Percentiles rank a stretch among this genome's conserved stretches.
These are phyloP conservation scores for Cicer yamashitae DNA, from an alignment of 306 rosid genomes.

Conservation along the genomic window DNA sequence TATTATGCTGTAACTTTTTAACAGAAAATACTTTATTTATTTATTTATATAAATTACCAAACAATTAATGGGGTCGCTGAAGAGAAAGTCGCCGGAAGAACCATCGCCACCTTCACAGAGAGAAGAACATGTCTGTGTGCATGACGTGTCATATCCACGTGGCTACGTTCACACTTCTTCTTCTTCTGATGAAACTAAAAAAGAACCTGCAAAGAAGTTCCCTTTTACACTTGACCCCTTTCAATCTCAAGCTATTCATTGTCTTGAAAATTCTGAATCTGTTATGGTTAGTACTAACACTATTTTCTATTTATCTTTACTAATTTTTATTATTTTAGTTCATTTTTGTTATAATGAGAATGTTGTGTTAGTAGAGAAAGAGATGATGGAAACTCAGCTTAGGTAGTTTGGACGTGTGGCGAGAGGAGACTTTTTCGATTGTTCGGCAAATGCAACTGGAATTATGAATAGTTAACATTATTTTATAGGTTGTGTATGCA, in stretches of 20 bases:
- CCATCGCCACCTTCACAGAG: neutral
- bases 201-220: conserved; percentile 76
- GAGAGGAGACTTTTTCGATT: no score
- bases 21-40: neutral
- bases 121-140: conserved; percentile 62
- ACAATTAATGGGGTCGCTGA: conserved; percentile 49
- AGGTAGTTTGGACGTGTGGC: no score
- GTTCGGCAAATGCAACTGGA: no score
- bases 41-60: neutral
- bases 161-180: conserved; percentile 54
- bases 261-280: conserved; percentile 78
- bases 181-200: neutral
- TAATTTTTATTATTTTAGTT: neutral
- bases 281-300: conserved; percentile 68
- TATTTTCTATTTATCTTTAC: no score
- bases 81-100: conserved; percentile 62
- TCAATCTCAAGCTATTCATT: conserved; percentile 76
- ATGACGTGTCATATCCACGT: conserved; percentile 79
- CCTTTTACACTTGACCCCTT: conserved; percentile 89
- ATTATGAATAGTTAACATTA: no score
- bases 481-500: no score
- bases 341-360: no score
- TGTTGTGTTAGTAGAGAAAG: no score
- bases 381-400: no score
- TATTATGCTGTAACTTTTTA: neutral